Evolutionary conservation across 345 rosid genomes (phyloP), one percentile per base, ranked within the genome.

Genomic region (Gossypium turneri): DNA sequence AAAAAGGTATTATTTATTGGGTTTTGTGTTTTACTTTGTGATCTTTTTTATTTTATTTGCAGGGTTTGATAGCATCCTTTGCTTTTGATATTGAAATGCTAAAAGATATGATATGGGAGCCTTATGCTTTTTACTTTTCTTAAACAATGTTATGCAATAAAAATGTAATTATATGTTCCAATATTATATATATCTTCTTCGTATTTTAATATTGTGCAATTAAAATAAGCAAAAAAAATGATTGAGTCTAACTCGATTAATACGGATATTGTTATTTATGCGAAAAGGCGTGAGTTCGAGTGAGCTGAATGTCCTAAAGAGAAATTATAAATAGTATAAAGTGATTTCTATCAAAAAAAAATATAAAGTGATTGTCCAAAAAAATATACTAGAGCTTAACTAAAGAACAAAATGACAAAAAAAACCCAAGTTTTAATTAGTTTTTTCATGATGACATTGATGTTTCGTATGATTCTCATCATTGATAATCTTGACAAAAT

Each of bases 261-360:
- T 5, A 34, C 5, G 0, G 0, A 4, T 4, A 34, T 34, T 34
- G 0, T 34, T 5, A 4, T 0, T 0, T 5, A 5, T 1, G 0
- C 1, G 0, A 34, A 34, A 34, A 0, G 0, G 0, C 0, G 0
- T 34, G 1, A 0, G 0, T 5, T 34, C 0, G 0, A 34, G 5
- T 34, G 0, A 4, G 1, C 0, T 34, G 0, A 34, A 34, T 29
- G 0, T 0, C 0, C 0, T 29, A 0, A 0, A 29, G 38, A 4
- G 0, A 4, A 29, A 29, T 29, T 29, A 29, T 29, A 0, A 29
- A 4, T 29, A 29, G 6, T 29, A 29, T 29, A 29, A 29, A 3
- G 34, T 0, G 34, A 29, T 29, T 29, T 20, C 22, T 20, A 20
- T 20, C 22, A 20, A 20, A n/a, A n/a, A n/a, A n/a, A n/a, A n/a